Base-by-base conservation (phyloP, 139 green algal species). In the Edaphochlamys debaryana region DNA sequence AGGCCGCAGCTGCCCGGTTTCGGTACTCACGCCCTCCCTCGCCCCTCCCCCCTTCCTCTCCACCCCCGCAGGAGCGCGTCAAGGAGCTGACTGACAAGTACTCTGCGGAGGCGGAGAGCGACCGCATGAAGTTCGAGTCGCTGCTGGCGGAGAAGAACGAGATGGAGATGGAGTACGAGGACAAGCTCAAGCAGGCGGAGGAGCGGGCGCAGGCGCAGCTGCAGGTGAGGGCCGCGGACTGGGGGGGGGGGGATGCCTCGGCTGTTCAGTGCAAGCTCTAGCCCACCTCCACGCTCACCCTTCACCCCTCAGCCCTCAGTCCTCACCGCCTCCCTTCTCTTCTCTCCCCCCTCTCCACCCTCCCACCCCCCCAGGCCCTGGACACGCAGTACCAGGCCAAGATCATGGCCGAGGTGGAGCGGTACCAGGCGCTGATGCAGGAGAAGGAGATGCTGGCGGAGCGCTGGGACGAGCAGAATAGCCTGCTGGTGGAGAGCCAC, bases 51-150 rank as follows among this genome's bases (percentile, higher is more conserved):
- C n/a, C n/a, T n/a, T n/a, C n/a, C 62, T 1, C 15, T 27, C 30
- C n/a, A 22, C 1, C 30, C 17, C n/a, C 41, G 45, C 73, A 80
- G 75, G 75, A 81, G 48, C 87, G 87, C 45, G 67, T 98, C 45
- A 95, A 96, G 86, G 93, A 98, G 86, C 83, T 97, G 37, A 95
- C 91, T 5, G 95, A 98, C 42, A 96, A 96, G 86, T 95, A 92
- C 79, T 89, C 84, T 0, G 77, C 87, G 0, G 94, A 98, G 85
- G 75, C 94, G 42, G 95, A 96, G 37, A 72, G 67, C 0, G 95
- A 95, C 67, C 90, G 92, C 25, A 82, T 92, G 37, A 95, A 94
- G 90, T 96, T 93, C 73, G 92, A 96, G 70, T 50, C 91, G 79
- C 89, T 98, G 64, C 88, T 95, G 67, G 54, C 83, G 34, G 95